A percentile compares a stretch with the other conserved stretches of the same genome.
Conservation (phyloP, 768 basidiomycete species). For the Pilatotrama ljubarskyi region DNA sequence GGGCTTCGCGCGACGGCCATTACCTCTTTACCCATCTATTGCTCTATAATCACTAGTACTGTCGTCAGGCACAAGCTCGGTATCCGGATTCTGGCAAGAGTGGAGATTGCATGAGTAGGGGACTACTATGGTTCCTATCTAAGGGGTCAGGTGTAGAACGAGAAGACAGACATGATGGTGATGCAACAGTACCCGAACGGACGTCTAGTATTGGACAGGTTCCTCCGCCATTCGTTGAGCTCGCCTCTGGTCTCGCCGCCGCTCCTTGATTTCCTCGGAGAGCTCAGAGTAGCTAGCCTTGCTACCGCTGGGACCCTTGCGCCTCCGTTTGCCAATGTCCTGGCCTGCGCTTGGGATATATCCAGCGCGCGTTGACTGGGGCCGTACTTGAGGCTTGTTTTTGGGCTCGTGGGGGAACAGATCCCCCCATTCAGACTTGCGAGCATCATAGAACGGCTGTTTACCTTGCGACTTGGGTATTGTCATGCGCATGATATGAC, state of each 20-base stretch:
- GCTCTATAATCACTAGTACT: not conserved
- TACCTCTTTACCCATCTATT: not conserved
- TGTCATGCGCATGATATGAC: constrained; percentile 87
- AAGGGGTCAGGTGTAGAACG: too few species aligned
- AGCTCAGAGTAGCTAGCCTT: constrained; percentile 40
- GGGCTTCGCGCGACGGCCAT: not conserved
- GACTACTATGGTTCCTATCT: too few species aligned
- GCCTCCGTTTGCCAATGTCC: constrained; percentile 58
- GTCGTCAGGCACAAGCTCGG: not conserved
- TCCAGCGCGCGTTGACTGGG: constrained; percentile 39
- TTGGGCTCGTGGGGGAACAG: constrained; percentile 90
- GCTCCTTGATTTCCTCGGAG: constrained; percentile 41
- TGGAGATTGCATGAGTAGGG: not conserved
- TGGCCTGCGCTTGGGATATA: constrained; percentile 37
- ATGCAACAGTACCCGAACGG: too few species aligned
- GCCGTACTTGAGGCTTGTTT: constrained; percentile 68
- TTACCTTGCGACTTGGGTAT: constrained; percentile 95
- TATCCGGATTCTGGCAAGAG: not conserved
- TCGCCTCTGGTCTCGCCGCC: constrained; percentile 32
- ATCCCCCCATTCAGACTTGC: constrained; percentile 94
- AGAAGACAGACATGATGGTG: too few species aligned
- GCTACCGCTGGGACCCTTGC: constrained; percentile 27
- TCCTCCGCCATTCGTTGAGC: constrained; percentile 4
- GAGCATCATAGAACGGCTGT: constrained; percentile 91
- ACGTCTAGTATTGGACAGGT: not conserved